A percentile compares a stretch with the other conserved stretches of the same genome.
Conservation (phyloP, 208 protist genomes). For the Herpetomonas tarakana region DNA sequence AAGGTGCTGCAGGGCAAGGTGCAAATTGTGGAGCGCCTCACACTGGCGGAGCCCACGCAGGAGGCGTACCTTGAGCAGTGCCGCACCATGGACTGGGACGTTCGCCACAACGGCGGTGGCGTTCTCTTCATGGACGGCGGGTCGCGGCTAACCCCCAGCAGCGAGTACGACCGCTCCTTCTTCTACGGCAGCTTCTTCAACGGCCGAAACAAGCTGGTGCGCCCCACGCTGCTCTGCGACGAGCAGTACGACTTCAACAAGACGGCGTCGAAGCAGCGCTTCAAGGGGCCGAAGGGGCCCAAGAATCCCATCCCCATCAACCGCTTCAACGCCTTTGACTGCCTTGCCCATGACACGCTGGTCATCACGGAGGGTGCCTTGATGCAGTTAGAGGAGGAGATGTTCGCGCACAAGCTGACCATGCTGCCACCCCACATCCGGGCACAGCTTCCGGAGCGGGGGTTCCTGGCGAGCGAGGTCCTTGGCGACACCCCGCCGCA, state of each 20-base stretch:
- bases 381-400: constrained; percentile 86
- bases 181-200: constrained; percentile 93
- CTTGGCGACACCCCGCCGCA: constrained; percentile 66
- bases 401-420: constrained; percentile 81
- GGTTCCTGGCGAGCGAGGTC: constrained; percentile 63
- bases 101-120: constrained; percentile 84
- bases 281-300: constrained; percentile 80
- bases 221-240: constrained; percentile 83
- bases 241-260: constrained; percentile 88
- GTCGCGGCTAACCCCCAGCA: constrained; percentile 80
- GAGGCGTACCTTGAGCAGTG: constrained; percentile 79
- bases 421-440: constrained; percentile 88
- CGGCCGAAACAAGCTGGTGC: constrained; percentile 87
- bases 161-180: constrained; percentile 83
- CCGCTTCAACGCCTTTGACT: constrained; percentile 90
- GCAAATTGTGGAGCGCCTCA: constrained; percentile 82
- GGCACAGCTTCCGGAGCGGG: constrained; percentile 74
- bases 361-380: constrained; percentile 89
- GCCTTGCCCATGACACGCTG: constrained; percentile 76
- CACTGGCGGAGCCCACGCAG: constrained; percentile 76
- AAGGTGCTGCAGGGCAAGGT: constrained; percentile 90
- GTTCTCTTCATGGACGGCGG: constrained; percentile 92
- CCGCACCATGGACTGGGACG: constrained; percentile 84
- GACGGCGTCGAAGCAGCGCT: constrained; percentile 62
- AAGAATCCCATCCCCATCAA: constrained; percentile 92